Evolutionary conservation across 371 early-diverging fungal genomes (phyloP), one percentile per base, ranked within the genome.

Genomic region (Syncephalastrum contaminatum): DNA sequence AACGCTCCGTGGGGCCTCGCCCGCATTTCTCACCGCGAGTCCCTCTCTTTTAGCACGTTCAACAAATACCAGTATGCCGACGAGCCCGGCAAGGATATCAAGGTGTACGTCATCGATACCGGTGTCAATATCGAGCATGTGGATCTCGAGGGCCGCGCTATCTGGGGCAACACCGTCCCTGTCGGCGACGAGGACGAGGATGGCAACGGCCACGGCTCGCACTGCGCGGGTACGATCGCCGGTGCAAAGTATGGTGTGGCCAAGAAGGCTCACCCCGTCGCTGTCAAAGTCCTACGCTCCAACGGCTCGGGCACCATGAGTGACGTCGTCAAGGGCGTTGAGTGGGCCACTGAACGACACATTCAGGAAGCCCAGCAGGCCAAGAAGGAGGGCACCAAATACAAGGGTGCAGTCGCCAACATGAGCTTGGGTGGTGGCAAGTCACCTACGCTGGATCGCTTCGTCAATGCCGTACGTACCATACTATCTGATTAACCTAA

Each of bases 351-450:
- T 27, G 63, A 72, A 43, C 55, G 53, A 16, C 84, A 87, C 62
- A 63, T 66, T 49, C 66, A 66, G 39, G 72, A 71, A 45, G 72
- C 76, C 5, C 45, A 60, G 47, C 69, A 69, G 44, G 77, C 80
- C 12, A 52, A 62, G 53, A 64, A 62, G 51, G 61, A 58, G 15
- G 84, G 85, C 41, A 70, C 67, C 58, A 65, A 64, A 44, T 75
- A 80, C 72, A 86, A 77, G 66, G 85, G 85, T 48, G 86, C 91
- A 16, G 95, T 91, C 16, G 94, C 92, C 62, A 96, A 95, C 81
- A 95, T 97, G 95, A 86, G 87, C 43, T 77, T 97, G 48, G 95
- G 95, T 56, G 95, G 94, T 56, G 91, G 92, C 61, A 82, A 80
- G 55, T 88, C 89, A 47, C 81, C 83, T 58, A 78, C 92, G 6